Percentiles rank a stretch among this genome's conserved stretches.
Evolutionary conservation across 257 asterid species (phyloP).

Genomic region (Rubia yunnanensis): DNA sequence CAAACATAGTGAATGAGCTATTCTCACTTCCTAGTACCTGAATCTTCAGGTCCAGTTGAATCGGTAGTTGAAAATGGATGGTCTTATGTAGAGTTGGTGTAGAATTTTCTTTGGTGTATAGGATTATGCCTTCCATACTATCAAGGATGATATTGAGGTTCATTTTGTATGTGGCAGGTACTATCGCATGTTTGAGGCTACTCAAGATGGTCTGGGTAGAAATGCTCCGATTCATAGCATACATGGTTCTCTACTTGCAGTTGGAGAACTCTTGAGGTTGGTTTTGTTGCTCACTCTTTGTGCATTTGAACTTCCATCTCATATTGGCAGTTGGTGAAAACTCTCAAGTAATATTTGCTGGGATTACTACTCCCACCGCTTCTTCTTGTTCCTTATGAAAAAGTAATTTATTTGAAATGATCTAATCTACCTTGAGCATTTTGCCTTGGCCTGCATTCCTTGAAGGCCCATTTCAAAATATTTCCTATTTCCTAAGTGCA

Average conservation of each 20-base stretch:
- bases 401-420: background rate
- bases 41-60: background rate
- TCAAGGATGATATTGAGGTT: conserved; percentile 14
- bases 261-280: conserved; percentile 97
- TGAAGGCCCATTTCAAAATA: background rate
- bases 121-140: background rate
- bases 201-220: conserved; percentile 92
- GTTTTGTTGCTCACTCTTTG: conserved; percentile 21
- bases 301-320: background rate
- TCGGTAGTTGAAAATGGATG: background rate
- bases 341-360: background rate
- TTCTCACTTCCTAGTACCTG: background rate
- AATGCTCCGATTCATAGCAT: conserved; percentile 93
- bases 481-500: background rate
- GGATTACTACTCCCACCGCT: no score
- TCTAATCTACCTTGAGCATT: background rate
- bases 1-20: background rate
- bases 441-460: background rate
- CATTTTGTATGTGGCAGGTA: conserved; percentile 49
- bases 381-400: background rate
- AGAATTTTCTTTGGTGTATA: background rate
- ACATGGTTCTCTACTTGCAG: conserved; percentile 98
- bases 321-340: background rate
- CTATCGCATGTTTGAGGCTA: conserved; percentile 98
- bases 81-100: background rate